Conservation (phyloP, 2,329 filamentous ascomycete genomes). For the Monosporascus sp. region DNA sequence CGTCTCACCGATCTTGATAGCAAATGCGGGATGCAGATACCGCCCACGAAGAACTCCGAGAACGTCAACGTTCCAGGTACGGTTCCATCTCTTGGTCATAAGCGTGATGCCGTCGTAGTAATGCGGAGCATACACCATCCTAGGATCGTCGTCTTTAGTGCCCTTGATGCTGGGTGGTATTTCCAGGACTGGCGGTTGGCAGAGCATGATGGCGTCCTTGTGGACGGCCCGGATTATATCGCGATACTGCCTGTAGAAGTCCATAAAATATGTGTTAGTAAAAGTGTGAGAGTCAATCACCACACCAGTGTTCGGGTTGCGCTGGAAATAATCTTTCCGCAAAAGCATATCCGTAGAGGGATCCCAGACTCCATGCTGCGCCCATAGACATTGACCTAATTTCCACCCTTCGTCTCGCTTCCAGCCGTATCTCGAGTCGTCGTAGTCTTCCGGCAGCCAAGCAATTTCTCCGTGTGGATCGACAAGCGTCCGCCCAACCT, state of each 20-base stretch:
- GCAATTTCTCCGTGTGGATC: conserved; percentile 81
- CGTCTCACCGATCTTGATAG: conserved; percentile 85
- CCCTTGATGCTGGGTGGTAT: conserved; percentile 84
- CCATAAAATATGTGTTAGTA: conserved; percentile 87
- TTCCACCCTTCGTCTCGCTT: conserved; percentile 84
- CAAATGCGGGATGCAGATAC: conserved; percentile 84
- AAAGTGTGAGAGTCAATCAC: conserved; percentile 77
- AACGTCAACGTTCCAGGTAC: conserved; percentile 94
- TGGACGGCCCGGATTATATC: conserved; percentile 71
- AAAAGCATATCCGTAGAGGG: conserved; percentile 69
- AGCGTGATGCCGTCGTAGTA: conserved; percentile 96
- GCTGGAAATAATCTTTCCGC: conserved; percentile 82
- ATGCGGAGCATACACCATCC: conserved; percentile 88
- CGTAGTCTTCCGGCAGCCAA: conserved; percentile 78
- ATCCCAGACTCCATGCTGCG: conserved; percentile 95
- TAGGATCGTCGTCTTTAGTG: conserved; percentile 80
- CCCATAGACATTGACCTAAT: conserved; percentile 93
- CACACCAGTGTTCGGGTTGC: conserved; percentile 68
- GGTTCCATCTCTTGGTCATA: conserved; percentile 98
- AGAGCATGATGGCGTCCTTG: conserved; percentile 77
- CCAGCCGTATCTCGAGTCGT: conserved; percentile 86
- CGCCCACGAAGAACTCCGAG: conserved; percentile 84
- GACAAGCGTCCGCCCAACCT: conserved; percentile 74
- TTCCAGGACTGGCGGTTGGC: conserved; percentile 88
- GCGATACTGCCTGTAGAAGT: conserved; percentile 72